Conservation (phyloP, 441 rosid species). For the Hura crepitans region DNA sequence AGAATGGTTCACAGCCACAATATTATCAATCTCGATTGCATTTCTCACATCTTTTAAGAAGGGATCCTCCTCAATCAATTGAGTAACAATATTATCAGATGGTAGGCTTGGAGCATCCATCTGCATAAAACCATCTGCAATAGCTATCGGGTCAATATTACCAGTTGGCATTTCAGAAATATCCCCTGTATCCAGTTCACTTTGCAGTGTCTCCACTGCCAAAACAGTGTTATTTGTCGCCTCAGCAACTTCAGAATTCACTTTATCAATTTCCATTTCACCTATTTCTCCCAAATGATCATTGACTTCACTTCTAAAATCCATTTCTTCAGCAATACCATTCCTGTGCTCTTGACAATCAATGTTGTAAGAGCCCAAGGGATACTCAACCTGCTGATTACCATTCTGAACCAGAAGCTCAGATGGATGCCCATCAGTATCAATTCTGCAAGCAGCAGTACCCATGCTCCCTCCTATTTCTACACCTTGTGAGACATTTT, state of each 20-base stretch:
- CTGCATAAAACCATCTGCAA: conserved; percentile 28
- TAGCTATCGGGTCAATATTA: conserved; percentile 3
- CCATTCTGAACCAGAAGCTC: conserved; percentile 33
- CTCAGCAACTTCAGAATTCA: conserved; percentile 35
- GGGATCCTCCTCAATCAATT: conserved; percentile 33
- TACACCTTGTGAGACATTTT: conserved; percentile 32
- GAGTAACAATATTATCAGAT: conserved; percentile 30
- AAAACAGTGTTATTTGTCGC: conserved; percentile 31
- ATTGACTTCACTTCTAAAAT: conserved; percentile 27
- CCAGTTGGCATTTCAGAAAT: conserved; percentile 29
- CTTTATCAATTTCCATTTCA: conserved; percentile 48
- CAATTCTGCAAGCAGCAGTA: conserved; percentile 31
- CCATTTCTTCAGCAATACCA: conserved; percentile 23
- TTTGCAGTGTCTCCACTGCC: conserved; percentile 26
- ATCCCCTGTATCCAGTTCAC: conserved; percentile 27
- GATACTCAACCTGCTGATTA: conserved; percentile 33
- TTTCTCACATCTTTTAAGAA: conserved; percentile 31
- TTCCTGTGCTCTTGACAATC: conserved; percentile 30
- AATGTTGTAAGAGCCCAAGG: conserved; percentile 17
- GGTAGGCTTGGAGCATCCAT: conserved; percentile 32
- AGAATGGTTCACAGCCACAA: conserved; percentile 37
- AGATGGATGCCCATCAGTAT: conserved; percentile 37
- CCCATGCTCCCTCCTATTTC: conserved; percentile 37
- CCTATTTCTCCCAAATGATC: conserved; percentile 38
- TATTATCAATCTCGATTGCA: conserved; percentile 27